These are phyloP conservation scores for Plantago major DNA, from an alignment of 257 asterid species.

Conservation along the genomic window DNA sequence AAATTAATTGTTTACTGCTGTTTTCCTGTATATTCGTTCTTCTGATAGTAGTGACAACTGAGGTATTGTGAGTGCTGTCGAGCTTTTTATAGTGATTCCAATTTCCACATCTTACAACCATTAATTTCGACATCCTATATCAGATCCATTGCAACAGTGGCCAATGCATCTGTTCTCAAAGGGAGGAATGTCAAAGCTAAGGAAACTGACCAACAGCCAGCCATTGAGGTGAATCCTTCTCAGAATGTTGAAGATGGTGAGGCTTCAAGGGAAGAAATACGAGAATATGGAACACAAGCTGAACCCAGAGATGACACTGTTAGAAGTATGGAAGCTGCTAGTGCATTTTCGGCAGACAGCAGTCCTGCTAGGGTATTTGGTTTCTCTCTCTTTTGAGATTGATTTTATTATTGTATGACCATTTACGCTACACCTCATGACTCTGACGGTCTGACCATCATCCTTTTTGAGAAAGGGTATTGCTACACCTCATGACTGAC, in stretches of 20 bases:
- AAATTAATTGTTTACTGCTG: too few relatives aligned
- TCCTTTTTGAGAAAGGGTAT: too few relatives aligned
- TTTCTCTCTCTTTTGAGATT: constrained; percentile 7
- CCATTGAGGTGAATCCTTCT: constrained; percentile 28
- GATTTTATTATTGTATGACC: background rate
- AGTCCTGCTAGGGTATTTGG: constrained; percentile 44
- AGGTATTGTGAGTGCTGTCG: too few relatives aligned
- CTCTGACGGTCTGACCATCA: too few relatives aligned
- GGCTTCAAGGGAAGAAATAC: constrained; percentile 38
- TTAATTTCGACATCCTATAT: constrained; percentile 4
- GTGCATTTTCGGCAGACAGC: constrained; percentile 62
- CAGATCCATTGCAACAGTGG: constrained; percentile 54
- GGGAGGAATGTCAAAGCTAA: constrained; percentile 36
- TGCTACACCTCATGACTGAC: too few relatives aligned
- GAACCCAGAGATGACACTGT: constrained; percentile 31
- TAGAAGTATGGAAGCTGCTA: constrained; percentile 41
- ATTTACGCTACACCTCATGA: too few relatives aligned
- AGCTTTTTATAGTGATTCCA: too few relatives aligned
- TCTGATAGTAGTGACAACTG: too few relatives aligned
- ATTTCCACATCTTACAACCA: background rate
- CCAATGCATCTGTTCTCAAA: constrained; percentile 52
- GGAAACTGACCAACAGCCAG: constrained; percentile 25
- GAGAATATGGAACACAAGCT: constrained; percentile 29
- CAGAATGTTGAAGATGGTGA: constrained; percentile 33
- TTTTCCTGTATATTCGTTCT: too few relatives aligned